A percentile compares a stretch with the other conserved stretches of the same genome.
Evolutionary conservation across 2,329 filamentous ascomycete genomes (phyloP).

Genomic region (Aspergillus floridensis): DNA sequence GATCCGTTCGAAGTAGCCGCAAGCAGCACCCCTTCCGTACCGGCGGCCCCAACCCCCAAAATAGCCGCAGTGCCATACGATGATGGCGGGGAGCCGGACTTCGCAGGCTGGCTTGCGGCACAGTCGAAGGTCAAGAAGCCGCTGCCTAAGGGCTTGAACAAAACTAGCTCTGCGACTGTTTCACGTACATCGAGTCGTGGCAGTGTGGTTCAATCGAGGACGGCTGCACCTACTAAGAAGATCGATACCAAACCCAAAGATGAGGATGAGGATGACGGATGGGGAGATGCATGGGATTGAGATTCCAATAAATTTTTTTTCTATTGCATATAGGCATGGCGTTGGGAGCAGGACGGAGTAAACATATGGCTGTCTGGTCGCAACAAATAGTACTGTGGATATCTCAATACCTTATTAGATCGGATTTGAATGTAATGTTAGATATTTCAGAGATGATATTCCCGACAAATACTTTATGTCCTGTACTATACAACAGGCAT

Average conservation of each 20-base stretch:
- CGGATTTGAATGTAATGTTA: too few relatives aligned
- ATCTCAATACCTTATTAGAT: not conserved
- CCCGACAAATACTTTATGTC: too few relatives aligned
- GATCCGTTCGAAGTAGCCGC: constrained; percentile 38
- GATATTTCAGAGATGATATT: not conserved
- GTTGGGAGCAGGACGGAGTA: not conserved
- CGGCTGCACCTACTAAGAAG: constrained; percentile 58
- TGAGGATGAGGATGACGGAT: constrained; percentile 44
- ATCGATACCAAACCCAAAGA: constrained; percentile 63
- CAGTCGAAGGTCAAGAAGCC: constrained; percentile 75
- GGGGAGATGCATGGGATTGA: constrained; percentile 51
- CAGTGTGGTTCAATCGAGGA: constrained; percentile 48
- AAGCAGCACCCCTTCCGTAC: constrained; percentile 21
- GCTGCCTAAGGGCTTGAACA: constrained; percentile 79
- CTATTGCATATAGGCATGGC: not conserved
- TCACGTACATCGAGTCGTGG: constrained; percentile 39
- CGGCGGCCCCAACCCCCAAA: constrained; percentile 24
- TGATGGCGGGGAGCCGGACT: constrained; percentile 87
- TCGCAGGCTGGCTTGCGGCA: constrained; percentile 90
- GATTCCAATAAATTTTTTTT: not conserved
- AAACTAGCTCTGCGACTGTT: constrained; percentile 47
- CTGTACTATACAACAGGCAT: not conserved
- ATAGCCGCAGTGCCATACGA: constrained; percentile 61
- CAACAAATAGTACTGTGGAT: not conserved
- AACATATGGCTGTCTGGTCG: not conserved